These are phyloP conservation scores for Plasmodium vinckei DNA, from an alignment of 169 alveolate genomes.

Conservation along the genomic window DNA sequence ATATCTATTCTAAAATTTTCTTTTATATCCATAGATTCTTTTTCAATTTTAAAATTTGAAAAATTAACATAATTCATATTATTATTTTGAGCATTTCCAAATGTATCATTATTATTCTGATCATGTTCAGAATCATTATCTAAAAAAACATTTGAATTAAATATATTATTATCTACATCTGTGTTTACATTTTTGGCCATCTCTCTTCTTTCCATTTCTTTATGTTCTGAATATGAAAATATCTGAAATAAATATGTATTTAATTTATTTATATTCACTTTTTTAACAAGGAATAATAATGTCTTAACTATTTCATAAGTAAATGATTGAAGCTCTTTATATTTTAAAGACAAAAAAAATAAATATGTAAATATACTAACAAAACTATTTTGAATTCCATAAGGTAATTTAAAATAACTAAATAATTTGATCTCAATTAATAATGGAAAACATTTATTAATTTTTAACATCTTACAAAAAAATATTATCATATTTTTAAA, in stretches of 20 bases:
- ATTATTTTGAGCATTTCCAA: not conserved
- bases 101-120: not conserved
- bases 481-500: conserved; percentile 28
- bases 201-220: conserved; percentile 18
- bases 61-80: conserved; percentile 5
- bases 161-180: not conserved
- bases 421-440: conserved; percentile 47
- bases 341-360: conserved; percentile 31
- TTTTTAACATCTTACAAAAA: conserved; percentile 66
- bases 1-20: conserved; percentile 68
- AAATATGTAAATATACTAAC: conserved; percentile 43
- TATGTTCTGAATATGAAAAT: conserved; percentile 35
- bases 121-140: conserved; percentile 3
- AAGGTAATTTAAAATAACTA: conserved; percentile 36
- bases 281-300: conserved; percentile 30
- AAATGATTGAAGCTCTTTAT: conserved; percentile 1
- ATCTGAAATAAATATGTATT: conserved; percentile 67
- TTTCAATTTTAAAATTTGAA: conserved; percentile 18
- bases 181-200: not conserved
- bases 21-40: conserved; percentile 53
- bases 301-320: conserved; percentile 10
- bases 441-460: conserved; percentile 54
- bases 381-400: conserved; percentile 48
- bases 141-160: not conserved
- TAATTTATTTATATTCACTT: conserved; percentile 35